Conservation (phyloP, 257 asterid species). For the Solanum piurae region DNA sequence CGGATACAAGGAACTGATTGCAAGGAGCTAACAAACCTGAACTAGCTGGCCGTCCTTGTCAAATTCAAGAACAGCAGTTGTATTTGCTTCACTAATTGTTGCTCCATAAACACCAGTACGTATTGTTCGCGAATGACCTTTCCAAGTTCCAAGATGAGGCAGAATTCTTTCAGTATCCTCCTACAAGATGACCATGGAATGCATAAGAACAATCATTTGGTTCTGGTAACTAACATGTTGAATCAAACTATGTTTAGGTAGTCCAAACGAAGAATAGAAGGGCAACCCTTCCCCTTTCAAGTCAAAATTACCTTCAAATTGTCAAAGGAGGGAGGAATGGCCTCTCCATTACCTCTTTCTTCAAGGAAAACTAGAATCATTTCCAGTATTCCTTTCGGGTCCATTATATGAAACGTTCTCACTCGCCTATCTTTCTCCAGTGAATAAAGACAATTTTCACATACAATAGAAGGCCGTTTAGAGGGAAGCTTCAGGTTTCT, state of each 20-base stretch:
- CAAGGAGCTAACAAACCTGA: constrained; percentile 44
- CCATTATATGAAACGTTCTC: constrained; percentile 77
- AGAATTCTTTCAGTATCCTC: constrained; percentile 42
- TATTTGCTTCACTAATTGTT: constrained; percentile 73
- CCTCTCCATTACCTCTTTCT: constrained; percentile 46
- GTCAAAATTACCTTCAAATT: constrained; percentile 33
- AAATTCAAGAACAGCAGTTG: constrained; percentile 53
- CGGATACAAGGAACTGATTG: not conserved
- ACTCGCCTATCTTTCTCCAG: constrained; percentile 59
- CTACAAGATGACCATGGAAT: constrained; percentile 26
- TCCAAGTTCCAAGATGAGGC: constrained; percentile 79
- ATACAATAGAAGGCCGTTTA: constrained; percentile 71
- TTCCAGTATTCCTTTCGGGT: constrained; percentile 64
- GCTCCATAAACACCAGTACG: constrained; percentile 95
- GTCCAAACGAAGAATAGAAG: not conserved
- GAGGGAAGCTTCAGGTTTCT: constrained; percentile 94
- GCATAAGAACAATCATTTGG: not conserved
- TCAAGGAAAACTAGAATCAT: constrained; percentile 80
- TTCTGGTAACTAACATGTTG: not conserved
- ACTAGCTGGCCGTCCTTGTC: constrained; percentile 54
- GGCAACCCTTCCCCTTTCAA: not conserved
- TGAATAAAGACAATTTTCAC: constrained; percentile 87
- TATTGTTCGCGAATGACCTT: constrained; percentile 77
- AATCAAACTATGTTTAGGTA: not conserved
- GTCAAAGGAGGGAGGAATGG: constrained; percentile 51